phyloP scores from a whole-genome alignment of 257 asterid genomes.

The Eucommia ulmoides region DNA sequence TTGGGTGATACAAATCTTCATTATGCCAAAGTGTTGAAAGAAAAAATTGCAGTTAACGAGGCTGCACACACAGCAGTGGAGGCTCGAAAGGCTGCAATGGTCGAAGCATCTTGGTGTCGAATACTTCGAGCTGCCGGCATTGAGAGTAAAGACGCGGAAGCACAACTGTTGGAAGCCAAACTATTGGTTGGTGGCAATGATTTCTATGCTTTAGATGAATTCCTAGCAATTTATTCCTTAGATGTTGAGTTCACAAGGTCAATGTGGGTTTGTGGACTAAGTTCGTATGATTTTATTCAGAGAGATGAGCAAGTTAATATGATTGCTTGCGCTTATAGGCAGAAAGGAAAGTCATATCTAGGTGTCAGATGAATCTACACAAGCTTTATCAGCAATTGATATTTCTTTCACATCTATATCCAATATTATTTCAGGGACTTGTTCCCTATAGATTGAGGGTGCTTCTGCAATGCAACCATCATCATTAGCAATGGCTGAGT shows the following conservation, averaged over 20 bases:
- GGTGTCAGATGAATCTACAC: background rate
- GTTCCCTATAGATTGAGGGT: background rate
- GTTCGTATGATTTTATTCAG: background rate
- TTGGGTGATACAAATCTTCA: conserved; percentile 89
- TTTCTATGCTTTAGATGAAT: too few species aligned
- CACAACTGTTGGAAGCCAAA: conserved; percentile 42
- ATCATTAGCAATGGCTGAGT: background rate
- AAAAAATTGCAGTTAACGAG: conserved; percentile 84
- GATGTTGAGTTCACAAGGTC: background rate
- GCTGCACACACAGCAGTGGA: conserved; percentile 85
- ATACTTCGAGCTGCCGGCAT: conserved; percentile 88
- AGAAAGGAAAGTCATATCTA: background rate
- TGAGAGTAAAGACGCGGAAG: conserved; percentile 74
- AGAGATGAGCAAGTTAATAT: background rate
- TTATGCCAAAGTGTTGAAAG: conserved; percentile 65
- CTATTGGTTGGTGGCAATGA: conserved; percentile 54
- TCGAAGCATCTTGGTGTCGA: conserved; percentile 97
- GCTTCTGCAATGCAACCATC: background rate
- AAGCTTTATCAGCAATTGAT: background rate
- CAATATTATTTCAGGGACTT: background rate
- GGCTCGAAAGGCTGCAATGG: conserved; percentile 81
- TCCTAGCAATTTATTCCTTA: background rate
- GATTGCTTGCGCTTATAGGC: background rate
- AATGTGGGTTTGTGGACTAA: background rate
- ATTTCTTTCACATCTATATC: background rate